phyloP scores from a whole-genome alignment of 768 basidiomycete species.

The Chalciporus pseudorubinellus region DNA sequence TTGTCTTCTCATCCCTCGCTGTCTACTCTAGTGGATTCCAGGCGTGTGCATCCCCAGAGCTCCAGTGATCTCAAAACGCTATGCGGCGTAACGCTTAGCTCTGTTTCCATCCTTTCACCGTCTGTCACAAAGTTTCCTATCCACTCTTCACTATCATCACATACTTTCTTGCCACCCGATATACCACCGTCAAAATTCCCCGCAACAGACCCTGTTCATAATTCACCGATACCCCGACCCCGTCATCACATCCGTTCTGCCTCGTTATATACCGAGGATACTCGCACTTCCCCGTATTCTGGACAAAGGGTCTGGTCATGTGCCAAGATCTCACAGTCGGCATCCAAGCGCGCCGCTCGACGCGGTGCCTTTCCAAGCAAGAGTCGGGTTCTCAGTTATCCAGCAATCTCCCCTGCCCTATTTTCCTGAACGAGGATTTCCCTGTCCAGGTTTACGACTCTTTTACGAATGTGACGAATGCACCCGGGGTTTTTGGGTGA shows the following conservation, averaged over 20 bases:
- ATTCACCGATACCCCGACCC: slow-evolving; percentile 7
- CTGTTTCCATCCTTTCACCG: slow-evolving; percentile 20
- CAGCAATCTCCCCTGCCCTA: slow-evolving; percentile 9
- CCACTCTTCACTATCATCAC: slow-evolving; percentile 2
- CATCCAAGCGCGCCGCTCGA: slow-evolving; percentile 27
- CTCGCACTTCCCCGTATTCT: slow-evolving; percentile 1
- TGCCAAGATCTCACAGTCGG: slow-evolving; percentile 31
- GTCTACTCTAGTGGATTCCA: slow-evolving; percentile 24
- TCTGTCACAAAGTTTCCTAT: slow-evolving; percentile 11
- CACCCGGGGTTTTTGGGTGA: slow-evolving; percentile 1
- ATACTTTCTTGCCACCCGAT: slow-evolving; percentile 3
- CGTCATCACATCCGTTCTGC: slow-evolving; percentile 6
- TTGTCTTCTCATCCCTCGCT: slow-evolving; percentile 22
- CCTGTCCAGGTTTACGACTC: slow-evolving; percentile 2
- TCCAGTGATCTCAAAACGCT: slow-evolving; percentile 19
- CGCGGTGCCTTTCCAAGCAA: slow-evolving; percentile 12
- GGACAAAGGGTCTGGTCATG: slow-evolving; percentile 28
- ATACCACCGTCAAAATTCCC: slow-evolving; percentile 5
- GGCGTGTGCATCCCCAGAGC: not conserved
- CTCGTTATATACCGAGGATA: slow-evolving; percentile 9
- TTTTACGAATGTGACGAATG: slow-evolving; percentile 6
- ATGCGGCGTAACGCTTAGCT: slow-evolving; percentile 18
- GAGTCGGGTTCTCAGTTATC: slow-evolving; percentile 23
- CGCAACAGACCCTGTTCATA: slow-evolving; percentile 6
- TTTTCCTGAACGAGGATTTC: slow-evolving; percentile 7